Conservation (phyloP, 73 alveolate genomes). For the Uronychia setigera region DNA sequence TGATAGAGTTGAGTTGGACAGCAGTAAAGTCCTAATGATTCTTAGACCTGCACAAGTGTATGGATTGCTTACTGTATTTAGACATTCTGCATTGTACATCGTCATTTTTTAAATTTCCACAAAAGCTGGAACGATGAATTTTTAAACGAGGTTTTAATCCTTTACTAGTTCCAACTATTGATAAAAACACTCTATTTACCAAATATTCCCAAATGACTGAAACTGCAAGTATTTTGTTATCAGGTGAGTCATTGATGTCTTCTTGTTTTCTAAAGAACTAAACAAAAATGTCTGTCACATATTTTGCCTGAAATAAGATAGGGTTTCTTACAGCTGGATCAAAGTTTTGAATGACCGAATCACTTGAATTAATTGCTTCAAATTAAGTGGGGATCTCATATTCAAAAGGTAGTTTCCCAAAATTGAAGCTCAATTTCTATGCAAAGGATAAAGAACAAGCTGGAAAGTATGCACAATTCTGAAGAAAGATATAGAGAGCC, state of each 20-base stretch:
- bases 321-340: not conserved
- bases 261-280: not conserved
- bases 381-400: not conserved
- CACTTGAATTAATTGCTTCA: not conserved
- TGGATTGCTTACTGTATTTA: not conserved
- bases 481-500: not conserved
- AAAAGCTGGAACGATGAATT: not conserved
- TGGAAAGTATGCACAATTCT: not conserved
- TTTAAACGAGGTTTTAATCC: not conserved
- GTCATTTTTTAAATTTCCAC: not conserved
- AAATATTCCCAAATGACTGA: not conserved
- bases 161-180: not conserved
- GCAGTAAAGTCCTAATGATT: not conserved
- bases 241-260: not conserved
- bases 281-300: not conserved
- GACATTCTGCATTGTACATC: not conserved
- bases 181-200: not conserved
- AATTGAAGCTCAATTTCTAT: not conserved
- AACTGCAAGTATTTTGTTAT: not conserved
- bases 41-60: not conserved
- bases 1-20: not conserved
- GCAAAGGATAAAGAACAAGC: not conserved
- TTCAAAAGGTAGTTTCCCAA: not conserved
- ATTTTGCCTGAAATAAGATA: not conserved
- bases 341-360: not conserved